These are phyloP conservation scores for Logfia minima DNA, from an alignment of 129 eudicot species.

Conservation along the genomic window DNA sequence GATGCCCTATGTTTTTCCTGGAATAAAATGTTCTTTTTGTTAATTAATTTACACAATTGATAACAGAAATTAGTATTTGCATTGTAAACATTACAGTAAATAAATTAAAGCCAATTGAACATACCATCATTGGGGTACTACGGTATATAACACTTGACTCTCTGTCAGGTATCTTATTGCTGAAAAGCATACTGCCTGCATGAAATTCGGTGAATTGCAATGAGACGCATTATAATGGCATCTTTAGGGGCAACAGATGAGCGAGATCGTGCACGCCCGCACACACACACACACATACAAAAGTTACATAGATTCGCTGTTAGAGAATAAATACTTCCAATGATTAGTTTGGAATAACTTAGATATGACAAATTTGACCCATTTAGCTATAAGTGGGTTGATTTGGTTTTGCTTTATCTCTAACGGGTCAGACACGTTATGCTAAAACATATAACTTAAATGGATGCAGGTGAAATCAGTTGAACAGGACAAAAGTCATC, in stretches of 20 bases:
- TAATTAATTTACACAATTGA: background rate
- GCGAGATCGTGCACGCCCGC: background rate
- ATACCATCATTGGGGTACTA: constrained; percentile 38
- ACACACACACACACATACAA: background rate
- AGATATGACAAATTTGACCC: background rate
- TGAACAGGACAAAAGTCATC: background rate
- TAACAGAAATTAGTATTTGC: background rate
- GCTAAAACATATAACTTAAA: background rate
- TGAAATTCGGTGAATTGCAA: constrained; percentile 14
- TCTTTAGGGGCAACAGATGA: background rate
- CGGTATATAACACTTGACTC: constrained; percentile 39
- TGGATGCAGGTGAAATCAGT: background rate
- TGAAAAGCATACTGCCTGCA: constrained; percentile 52
- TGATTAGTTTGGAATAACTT: background rate
- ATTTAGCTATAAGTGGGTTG: background rate
- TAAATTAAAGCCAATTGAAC: background rate
- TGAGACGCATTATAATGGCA: background rate
- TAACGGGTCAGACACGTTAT: background rate
- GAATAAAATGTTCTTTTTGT: constrained; percentile 11
- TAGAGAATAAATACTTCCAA: background rate
- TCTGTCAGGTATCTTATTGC: constrained; percentile 36
- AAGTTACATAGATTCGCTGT: background rate
- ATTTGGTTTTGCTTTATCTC: background rate
- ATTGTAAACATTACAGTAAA: background rate
- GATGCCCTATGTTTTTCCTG: constrained; percentile 76